These are phyloP conservation scores for Aspergillus sp. DNA, from an alignment of 2,329 filamentous ascomycete genomes.

Conservation along the genomic window DNA sequence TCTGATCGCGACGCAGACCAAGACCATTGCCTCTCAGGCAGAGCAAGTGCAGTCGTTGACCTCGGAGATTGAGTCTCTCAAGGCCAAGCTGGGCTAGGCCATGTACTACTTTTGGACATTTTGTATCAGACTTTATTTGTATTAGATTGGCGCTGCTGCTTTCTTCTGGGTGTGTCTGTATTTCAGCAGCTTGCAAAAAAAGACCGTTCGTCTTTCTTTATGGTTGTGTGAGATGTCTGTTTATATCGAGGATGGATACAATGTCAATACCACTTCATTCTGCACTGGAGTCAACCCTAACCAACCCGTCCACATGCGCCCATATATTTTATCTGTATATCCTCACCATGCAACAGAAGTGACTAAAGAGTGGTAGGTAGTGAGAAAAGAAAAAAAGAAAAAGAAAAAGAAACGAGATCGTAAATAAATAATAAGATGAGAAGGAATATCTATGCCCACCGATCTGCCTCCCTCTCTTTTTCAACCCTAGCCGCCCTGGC, in stretches of 20 bases:
- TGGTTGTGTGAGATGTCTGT: slow-evolving; percentile 8
- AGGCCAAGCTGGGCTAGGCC: slow-evolving; percentile 57
- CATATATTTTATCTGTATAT: too few species aligned
- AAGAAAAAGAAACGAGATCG: neutral
- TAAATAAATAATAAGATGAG: neutral
- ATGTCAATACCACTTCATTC: neutral
- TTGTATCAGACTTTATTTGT: neutral
- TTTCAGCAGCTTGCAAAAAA: slow-evolving; percentile 4
- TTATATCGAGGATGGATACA: neutral
- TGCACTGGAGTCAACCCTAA: too few species aligned
- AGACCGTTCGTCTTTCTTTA: slow-evolving; percentile 6
- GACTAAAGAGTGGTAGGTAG: too few species aligned
- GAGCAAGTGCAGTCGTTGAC: slow-evolving; percentile 64
- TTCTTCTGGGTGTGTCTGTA: neutral
- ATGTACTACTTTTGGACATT: slow-evolving; percentile 1
- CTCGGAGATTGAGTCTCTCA: slow-evolving; percentile 68
- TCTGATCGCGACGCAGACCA: slow-evolving; percentile 67
- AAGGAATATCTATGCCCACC: slow-evolving; percentile 16
- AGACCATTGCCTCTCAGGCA: slow-evolving; percentile 67
- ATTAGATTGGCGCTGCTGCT: neutral
- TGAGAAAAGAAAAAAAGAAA: neutral
- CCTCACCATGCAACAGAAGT: too few species aligned
- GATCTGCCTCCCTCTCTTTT: slow-evolving; percentile 31
- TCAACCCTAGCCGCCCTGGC: slow-evolving; percentile 29
- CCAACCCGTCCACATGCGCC: too few species aligned